phyloP scores from a whole-genome alignment of 2,329 filamentous ascomycete species.

The Didymellaceae sp. region DNA sequence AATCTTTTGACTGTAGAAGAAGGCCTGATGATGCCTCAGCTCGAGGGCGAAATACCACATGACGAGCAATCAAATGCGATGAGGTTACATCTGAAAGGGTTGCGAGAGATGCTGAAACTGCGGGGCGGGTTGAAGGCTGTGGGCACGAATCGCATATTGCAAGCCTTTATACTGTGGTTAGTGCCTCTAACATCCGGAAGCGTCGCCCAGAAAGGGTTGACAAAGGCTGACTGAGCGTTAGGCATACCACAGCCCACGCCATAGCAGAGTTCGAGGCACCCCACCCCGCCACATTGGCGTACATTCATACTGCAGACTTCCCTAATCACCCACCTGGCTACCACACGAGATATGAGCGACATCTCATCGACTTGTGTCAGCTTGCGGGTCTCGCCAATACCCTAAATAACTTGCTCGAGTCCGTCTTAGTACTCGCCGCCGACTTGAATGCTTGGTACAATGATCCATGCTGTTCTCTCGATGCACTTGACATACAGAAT shows the following conservation, averaged over 20 bases:
- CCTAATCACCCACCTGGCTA: conserved; percentile 43
- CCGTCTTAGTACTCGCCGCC: conserved; percentile 40
- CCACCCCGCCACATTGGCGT: conserved; percentile 40
- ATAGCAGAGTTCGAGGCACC: conserved; percentile 45
- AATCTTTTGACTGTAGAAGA: conserved; percentile 48
- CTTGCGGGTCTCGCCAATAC: conserved; percentile 37
- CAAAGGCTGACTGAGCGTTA: conserved; percentile 49
- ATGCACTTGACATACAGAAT: conserved; percentile 48
- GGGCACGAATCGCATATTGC: conserved; percentile 46
- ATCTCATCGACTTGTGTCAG: conserved; percentile 40
- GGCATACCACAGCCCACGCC: conserved; percentile 49
- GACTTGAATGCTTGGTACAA: conserved; percentile 45
- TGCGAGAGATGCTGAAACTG: conserved; percentile 45
- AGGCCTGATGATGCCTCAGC: conserved; percentile 33
- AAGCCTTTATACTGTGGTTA: conserved; percentile 51
- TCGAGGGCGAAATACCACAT: conserved; percentile 25
- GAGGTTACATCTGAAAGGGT: conserved; percentile 41
- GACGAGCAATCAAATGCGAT: conserved; percentile 43
- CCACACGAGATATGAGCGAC: conserved; percentile 34
- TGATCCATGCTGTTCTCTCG: conserved; percentile 37
- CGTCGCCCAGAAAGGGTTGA: conserved; percentile 32
- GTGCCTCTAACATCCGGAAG: conserved; percentile 26
- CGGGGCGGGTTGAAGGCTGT: conserved; percentile 44
- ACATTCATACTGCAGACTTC: conserved; percentile 34
- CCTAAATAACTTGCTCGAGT: conserved; percentile 38